Percentiles rank a stretch among this genome's conserved stretches.
These are phyloP conservation scores for Candolleomyces efflorescens DNA, from an alignment of 768 basidiomycete genomes.

Conservation along the genomic window DNA sequence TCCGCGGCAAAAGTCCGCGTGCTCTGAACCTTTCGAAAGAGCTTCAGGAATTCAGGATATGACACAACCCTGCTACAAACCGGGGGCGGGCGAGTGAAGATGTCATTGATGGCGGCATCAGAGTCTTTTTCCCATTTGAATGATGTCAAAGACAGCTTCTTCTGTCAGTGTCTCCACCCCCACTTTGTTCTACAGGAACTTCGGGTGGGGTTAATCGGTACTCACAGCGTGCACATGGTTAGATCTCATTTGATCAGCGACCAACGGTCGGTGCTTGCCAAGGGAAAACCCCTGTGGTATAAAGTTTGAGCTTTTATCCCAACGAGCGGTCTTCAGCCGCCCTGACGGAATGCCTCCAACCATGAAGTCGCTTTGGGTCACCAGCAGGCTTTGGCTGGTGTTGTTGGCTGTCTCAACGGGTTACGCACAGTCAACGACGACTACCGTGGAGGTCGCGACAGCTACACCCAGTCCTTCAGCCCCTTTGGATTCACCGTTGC, in stretches of 20 bases:
- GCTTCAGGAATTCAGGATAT: no score
- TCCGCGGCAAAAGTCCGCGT: no score
- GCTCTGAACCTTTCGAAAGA: no score
- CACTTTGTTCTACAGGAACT: no score
- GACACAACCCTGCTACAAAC: no score
- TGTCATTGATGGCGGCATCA: no score
- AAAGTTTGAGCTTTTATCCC: background rate
- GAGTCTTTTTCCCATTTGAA: no score
- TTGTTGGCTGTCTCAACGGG: background rate
- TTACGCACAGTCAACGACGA: background rate
- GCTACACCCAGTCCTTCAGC: conserved; percentile 62
- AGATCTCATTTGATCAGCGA: background rate
- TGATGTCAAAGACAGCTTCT: no score
- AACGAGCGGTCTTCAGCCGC: conserved; percentile 11
- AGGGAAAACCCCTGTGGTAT: background rate
- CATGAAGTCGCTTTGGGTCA: background rate
- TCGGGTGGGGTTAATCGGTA: background rate
- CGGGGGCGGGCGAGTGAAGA: no score
- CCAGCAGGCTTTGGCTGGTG: background rate
- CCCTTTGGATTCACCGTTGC: conserved; percentile 46
- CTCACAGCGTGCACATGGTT: background rate
- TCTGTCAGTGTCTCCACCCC: no score
- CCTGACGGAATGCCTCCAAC: background rate
- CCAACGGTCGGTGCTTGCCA: background rate
- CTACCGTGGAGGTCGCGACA: conserved; percentile 40